A percentile compares a stretch with the other conserved stretches of the same genome.
Conservation (phyloP, 495 filamentous ascomycete species). For the Aspergillus cristatus region DNA sequence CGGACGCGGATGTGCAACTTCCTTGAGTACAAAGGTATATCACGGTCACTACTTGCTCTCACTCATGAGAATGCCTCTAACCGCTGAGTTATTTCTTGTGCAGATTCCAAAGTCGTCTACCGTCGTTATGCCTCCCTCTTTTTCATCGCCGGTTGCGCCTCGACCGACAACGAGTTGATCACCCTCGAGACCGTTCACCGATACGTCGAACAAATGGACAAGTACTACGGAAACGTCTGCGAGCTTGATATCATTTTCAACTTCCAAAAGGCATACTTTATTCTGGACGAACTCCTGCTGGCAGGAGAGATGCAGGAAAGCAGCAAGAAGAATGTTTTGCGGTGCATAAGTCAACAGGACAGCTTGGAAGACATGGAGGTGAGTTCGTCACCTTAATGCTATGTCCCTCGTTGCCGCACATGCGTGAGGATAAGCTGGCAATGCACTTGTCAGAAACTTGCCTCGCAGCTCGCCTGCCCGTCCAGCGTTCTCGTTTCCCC, state of each 20-base stretch:
- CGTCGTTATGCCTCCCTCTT: constrained; percentile 97
- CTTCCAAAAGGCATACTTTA: constrained; percentile 99
- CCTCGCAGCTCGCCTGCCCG: too few relatives aligned
- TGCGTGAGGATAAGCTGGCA: too few relatives aligned
- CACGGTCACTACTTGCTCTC: constrained; percentile 4
- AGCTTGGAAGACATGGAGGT: constrained; percentile 97
- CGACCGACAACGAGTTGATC: constrained; percentile 95
- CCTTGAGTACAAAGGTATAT: constrained; percentile 90
- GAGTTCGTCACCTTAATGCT: constrained; percentile 31
- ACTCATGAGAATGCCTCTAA: background rate
- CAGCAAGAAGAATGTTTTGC: constrained; percentile 95
- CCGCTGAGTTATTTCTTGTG: too few relatives aligned
- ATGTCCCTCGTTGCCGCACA: constrained; percentile 2
- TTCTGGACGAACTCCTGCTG: constrained; percentile 90
- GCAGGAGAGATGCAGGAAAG: constrained; percentile 98
- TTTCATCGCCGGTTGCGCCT: constrained; percentile 94
- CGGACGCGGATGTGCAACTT: constrained; percentile 99
- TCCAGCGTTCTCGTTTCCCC: too few relatives aligned
- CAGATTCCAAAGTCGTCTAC: constrained; percentile 97
- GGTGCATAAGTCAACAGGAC: constrained; percentile 91
- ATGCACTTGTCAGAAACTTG: too few relatives aligned
- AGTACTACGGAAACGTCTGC: constrained; percentile 99
- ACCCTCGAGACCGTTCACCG: constrained; percentile 97
- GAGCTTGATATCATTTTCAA: constrained; percentile 99
- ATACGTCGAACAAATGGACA: constrained; percentile 99